phyloP scores from a whole-genome alignment of 1,284 basidiomycete genomes.

The Agroathelia rolfsii region DNA sequence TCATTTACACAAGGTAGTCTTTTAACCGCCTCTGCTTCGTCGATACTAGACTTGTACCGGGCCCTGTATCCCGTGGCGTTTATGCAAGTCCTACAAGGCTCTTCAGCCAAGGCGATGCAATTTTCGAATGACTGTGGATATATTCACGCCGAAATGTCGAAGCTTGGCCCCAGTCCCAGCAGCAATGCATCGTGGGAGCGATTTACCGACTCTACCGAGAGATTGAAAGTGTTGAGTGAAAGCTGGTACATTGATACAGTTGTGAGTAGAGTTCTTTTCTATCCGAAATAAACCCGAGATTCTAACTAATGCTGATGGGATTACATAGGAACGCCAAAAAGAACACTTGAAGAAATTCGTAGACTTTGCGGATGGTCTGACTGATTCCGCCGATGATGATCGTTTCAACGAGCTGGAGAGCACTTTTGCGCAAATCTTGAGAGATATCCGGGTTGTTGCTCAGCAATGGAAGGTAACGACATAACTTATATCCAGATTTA shows the following conservation, averaged over 20 bases:
- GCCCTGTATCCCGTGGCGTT: slow-evolving; percentile 72
- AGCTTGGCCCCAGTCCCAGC: slow-evolving; percentile 22
- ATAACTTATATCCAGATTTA: slow-evolving; percentile 1
- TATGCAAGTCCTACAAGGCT: slow-evolving; percentile 36
- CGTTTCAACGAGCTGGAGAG: slow-evolving; percentile 71
- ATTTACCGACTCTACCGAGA: slow-evolving; percentile 37
- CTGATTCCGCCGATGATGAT: slow-evolving; percentile 64
- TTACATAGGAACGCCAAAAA: background rate
- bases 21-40: slow-evolving; percentile 51
- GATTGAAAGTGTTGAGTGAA: slow-evolving; percentile 44
- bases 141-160: slow-evolving; percentile 42
- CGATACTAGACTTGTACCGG: slow-evolving; percentile 74
- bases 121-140: slow-evolving; percentile 84
- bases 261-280: slow-evolving; percentile 29
- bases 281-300: slow-evolving; percentile 4
- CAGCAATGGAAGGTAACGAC: slow-evolving; percentile 64
- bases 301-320: slow-evolving; percentile 2
- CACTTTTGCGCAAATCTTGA: slow-evolving; percentile 57
- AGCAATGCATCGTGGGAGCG: slow-evolving; percentile 29
- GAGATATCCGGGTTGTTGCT: slow-evolving; percentile 56
- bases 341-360: background rate
- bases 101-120: slow-evolving; percentile 59
- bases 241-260: slow-evolving; percentile 62
- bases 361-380: slow-evolving; percentile 61
- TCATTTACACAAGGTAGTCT: slow-evolving; percentile 35